phyloP scores from a whole-genome alignment of 805 yeast genomes.

The Ogataea nitratoaversa region DNA sequence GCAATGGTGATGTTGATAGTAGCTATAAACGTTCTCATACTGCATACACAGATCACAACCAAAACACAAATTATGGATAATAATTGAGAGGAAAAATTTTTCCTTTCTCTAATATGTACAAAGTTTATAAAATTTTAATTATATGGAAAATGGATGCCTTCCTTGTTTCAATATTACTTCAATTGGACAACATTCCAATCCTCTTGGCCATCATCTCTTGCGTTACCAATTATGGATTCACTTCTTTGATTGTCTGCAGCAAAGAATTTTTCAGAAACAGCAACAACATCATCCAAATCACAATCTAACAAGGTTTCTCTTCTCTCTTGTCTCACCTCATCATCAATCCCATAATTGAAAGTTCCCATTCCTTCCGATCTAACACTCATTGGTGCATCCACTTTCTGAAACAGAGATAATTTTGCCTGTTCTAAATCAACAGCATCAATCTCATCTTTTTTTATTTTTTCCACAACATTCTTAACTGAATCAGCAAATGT shows the following conservation, averaged over 20 bases:
- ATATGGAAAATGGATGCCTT: too few species aligned
- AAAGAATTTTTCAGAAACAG: conserved; percentile 67
- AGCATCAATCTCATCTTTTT: conserved; percentile 29
- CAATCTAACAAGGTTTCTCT: conserved; percentile 72
- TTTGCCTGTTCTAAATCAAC: conserved; percentile 85
- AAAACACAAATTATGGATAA: too few species aligned
- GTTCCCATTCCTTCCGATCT: conserved; percentile 67
- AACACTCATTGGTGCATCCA: conserved; percentile 86
- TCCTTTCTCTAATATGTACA: too few species aligned
- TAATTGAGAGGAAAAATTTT: too few species aligned
- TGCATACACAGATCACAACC: too few species aligned
- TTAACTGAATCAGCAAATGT: conserved; percentile 52
- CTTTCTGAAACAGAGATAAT: conserved; percentile 80
- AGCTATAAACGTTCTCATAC: too few species aligned
- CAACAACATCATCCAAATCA: conserved; percentile 52
- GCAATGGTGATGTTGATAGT: too few species aligned
- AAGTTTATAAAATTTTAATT: too few species aligned
- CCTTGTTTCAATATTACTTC: too few species aligned
- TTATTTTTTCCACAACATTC: conserved; percentile 35
- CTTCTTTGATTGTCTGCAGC: conserved; percentile 17
- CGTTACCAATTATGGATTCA: conserved; percentile 18
- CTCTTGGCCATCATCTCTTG: neutral
- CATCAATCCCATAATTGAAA: conserved; percentile 68
- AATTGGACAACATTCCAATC: conserved; percentile 2
- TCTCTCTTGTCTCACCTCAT: conserved; percentile 74